phyloP scores from a whole-genome alignment of 2,329 filamentous ascomycete species.

The Penicillium aurantiogriseum region DNA sequence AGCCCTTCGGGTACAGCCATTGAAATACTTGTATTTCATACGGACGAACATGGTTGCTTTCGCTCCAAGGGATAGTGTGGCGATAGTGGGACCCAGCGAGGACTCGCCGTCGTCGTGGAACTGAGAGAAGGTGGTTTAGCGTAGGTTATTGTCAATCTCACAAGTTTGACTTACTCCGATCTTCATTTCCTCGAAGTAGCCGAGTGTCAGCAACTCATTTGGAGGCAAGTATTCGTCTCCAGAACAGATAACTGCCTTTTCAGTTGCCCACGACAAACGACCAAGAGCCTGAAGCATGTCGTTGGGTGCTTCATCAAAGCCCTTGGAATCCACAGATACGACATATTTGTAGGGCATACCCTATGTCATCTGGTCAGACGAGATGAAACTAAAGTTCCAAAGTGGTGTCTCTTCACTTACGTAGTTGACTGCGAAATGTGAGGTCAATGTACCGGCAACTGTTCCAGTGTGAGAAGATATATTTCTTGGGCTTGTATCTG shows the following conservation, averaged over 20 bases:
- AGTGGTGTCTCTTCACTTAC: conserved; percentile 27
- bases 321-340: conserved; percentile 47
- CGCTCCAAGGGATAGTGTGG: conserved; percentile 54
- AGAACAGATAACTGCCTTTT: conserved; percentile 35
- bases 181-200: conserved; percentile 56
- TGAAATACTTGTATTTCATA: conserved; percentile 53
- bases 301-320: conserved; percentile 43
- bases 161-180: conserved; percentile 44
- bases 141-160: background rate
- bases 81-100: conserved; percentile 56
- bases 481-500: too few relatives aligned
- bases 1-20: conserved; percentile 24
- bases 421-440: conserved; percentile 52
- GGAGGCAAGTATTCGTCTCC: conserved; percentile 40
- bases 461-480: background rate
- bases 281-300: conserved; percentile 48
- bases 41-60: conserved; percentile 54
- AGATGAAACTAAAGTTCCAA: background rate
- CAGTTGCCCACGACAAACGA: conserved; percentile 55
- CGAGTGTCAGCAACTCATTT: conserved; percentile 57
- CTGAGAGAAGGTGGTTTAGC: conserved; percentile 21
- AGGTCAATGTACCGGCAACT: conserved; percentile 42
- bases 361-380: conserved; percentile 21
- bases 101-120: conserved; percentile 61
- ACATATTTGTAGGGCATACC: conserved; percentile 62